Conservation (phyloP, 176 grass and related monocot genomes). For the Saccharum spontaneum region DNA sequence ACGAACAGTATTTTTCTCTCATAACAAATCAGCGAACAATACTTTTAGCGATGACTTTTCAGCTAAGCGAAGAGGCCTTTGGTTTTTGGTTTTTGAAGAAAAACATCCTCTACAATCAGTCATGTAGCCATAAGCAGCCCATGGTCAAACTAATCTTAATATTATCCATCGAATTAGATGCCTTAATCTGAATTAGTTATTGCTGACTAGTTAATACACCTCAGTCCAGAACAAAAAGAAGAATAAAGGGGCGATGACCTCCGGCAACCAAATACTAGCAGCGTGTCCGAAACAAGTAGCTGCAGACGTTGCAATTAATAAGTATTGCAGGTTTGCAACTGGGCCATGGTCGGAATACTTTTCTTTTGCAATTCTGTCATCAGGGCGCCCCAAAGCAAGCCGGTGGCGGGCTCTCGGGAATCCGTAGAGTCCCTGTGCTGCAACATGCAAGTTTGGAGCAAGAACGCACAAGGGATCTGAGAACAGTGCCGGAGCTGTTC, state of each 20-base stretch:
- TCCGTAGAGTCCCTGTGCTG: neutral
- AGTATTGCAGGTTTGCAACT: neutral
- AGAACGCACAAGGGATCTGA: slow-evolving; percentile 46
- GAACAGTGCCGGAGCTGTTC: slow-evolving; percentile 42
- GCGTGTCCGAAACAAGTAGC: neutral
- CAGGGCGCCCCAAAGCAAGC: slow-evolving; percentile 13
- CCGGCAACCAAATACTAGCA: neutral
- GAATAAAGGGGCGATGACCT: slow-evolving; percentile 10
- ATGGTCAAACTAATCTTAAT: slow-evolving; percentile 33
- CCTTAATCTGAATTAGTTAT: slow-evolving; percentile 28
- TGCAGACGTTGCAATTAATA: slow-evolving; percentile 9
- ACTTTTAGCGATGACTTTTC: too few relatives aligned
- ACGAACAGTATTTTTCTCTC: too few relatives aligned
- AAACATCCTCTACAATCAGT: neutral
- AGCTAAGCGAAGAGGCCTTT: too few relatives aligned
- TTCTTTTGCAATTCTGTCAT: slow-evolving; percentile 28
- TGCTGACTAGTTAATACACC: slow-evolving; percentile 7
- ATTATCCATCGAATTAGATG: slow-evolving; percentile 23
- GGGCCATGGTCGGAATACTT: slow-evolving; percentile 15
- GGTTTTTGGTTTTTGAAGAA: neutral
- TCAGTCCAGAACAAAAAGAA: neutral
- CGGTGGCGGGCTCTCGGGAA: slow-evolving; percentile 37
- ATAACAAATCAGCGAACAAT: too few relatives aligned
- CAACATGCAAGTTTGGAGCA: slow-evolving; percentile 25
- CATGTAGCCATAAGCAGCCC: neutral